Percentiles rank a stretch among this genome's conserved stretches.
These are phyloP conservation scores for Saccharomycopsis lassenensis DNA, from an alignment of 805 yeast genomes.

Conservation along the genomic window DNA sequence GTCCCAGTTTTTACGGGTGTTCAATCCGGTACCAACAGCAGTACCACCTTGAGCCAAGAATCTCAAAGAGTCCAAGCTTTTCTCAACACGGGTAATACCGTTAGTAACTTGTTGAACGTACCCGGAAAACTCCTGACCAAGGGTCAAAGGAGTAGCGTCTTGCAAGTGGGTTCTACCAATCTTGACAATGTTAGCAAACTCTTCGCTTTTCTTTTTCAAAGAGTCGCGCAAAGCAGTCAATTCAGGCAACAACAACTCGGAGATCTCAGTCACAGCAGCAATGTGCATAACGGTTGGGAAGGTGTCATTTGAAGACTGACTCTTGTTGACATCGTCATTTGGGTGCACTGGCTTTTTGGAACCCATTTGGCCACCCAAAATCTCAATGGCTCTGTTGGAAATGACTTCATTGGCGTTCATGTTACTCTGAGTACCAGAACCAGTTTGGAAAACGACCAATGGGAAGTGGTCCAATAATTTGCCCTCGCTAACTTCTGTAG, in stretches of 20 bases:
- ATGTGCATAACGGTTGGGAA: constrained; percentile 99
- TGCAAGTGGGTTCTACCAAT: constrained; percentile 98
- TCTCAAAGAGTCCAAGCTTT: constrained; percentile 61
- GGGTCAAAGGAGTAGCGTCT: constrained; percentile 96
- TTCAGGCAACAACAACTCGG: constrained; percentile 67
- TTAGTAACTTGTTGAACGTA: constrained; percentile 88
- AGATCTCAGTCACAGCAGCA: constrained; percentile 90
- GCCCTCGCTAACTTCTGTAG: constrained; percentile 90
- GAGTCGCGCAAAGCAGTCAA: constrained; percentile 67
- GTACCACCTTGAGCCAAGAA: constrained; percentile 98
- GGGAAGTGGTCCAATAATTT: constrained; percentile 93
- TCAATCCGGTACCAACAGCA: constrained; percentile 97
- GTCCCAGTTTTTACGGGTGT: constrained; percentile 87
- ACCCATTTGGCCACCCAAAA: constrained; percentile 86
- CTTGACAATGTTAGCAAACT: constrained; percentile 83
- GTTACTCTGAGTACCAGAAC: constrained; percentile 97
- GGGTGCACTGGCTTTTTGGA: constrained; percentile 95
- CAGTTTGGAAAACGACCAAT: constrained; percentile 96
- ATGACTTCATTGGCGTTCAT: constrained; percentile 99
- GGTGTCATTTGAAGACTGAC: constrained; percentile 97
- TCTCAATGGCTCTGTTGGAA: constrained; percentile 94
- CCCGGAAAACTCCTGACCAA: constrained; percentile 97
- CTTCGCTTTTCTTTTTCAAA: constrained; percentile 66
- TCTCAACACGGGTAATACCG: constrained; percentile 82
- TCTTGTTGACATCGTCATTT: constrained; percentile 96